phyloP scores from a whole-genome alignment of 208 protist genomes.

The Dictyostelium gargantuum region DNA sequence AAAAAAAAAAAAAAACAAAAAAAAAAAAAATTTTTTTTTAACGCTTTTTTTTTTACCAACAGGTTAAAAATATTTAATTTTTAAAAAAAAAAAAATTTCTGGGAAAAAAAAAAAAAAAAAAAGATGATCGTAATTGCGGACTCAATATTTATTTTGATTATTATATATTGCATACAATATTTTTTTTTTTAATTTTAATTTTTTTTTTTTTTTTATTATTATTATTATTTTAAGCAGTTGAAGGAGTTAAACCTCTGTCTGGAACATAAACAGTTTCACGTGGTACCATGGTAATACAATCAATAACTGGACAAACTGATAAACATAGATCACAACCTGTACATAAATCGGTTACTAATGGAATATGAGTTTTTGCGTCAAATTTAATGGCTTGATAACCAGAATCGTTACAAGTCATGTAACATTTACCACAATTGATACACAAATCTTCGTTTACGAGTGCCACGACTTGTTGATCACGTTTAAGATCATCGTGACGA shows the following conservation, averaged over 20 bases:
- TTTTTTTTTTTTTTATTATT: no score
- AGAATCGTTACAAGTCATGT: constrained; percentile 89
- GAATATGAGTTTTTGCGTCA: constrained; percentile 84
- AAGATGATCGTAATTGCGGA: no score
- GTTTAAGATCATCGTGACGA: constrained; percentile 80
- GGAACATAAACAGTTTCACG: constrained; percentile 76
- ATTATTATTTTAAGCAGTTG: no score
- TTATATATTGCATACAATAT: no score
- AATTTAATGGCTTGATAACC: constrained; percentile 88
- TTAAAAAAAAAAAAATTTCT: no score
- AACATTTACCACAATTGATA: constrained; percentile 92
- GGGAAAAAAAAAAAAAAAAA: no score
- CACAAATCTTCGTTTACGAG: constrained; percentile 88
- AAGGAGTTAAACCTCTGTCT: constrained; percentile 76
- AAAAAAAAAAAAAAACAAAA: no score
- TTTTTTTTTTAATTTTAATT: no score
- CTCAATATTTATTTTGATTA: no score
- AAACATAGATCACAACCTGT: constrained; percentile 87
- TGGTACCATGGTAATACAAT: constrained; percentile 89
- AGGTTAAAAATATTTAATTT: no score
- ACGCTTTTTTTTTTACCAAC: no score
- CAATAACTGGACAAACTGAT: constrained; percentile 84
- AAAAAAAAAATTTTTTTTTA: no score
- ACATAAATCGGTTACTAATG: constrained; percentile 84
- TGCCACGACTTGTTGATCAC: constrained; percentile 86